Conservation (phyloP, 169 alveolate genomes). For the Plasmodium cynomolgi region DNA sequence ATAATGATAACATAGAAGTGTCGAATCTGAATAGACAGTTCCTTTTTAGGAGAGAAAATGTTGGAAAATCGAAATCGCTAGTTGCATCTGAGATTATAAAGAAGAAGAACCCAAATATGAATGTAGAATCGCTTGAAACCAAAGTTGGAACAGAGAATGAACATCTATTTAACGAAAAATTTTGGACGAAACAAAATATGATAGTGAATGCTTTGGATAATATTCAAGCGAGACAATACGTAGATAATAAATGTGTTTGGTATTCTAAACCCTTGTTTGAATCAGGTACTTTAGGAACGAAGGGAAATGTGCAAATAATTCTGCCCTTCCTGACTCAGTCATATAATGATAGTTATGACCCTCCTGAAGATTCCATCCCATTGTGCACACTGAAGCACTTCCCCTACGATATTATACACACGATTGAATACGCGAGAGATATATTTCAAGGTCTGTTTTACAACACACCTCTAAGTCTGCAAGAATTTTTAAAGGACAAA, state of each 20-base stretch:
- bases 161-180: conserved; percentile 95
- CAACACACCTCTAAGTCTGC: conserved; percentile 93
- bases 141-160: conserved; percentile 97
- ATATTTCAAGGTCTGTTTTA: conserved; percentile 96
- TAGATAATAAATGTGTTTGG: conserved; percentile 98
- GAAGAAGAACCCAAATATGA: conserved; percentile 90
- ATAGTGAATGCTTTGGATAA: conserved; percentile 98
- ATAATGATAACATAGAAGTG: conserved; percentile 97
- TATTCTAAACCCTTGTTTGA: conserved; percentile 97
- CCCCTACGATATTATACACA: conserved; percentile 99
- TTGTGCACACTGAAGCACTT: conserved; percentile 95
- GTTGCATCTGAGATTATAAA: conserved; percentile 90
- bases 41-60: conserved; percentile 94
- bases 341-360: conserved; percentile 98
- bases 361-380: conserved; percentile 98
- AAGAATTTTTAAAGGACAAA: conserved; percentile 89
- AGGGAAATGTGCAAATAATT: conserved; percentile 96
- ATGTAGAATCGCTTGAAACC: conserved; percentile 86
- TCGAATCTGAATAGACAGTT: conserved; percentile 98
- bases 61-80: conserved; percentile 83
- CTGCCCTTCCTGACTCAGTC: conserved; percentile 97
- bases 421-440: conserved; percentile 99
- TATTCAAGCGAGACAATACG: conserved; percentile 96
- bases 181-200: conserved; percentile 96
- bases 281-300: conserved; percentile 99